Conservation (phyloP, 176 grass and related monocot species). For the Paspalum notatum region DNA sequence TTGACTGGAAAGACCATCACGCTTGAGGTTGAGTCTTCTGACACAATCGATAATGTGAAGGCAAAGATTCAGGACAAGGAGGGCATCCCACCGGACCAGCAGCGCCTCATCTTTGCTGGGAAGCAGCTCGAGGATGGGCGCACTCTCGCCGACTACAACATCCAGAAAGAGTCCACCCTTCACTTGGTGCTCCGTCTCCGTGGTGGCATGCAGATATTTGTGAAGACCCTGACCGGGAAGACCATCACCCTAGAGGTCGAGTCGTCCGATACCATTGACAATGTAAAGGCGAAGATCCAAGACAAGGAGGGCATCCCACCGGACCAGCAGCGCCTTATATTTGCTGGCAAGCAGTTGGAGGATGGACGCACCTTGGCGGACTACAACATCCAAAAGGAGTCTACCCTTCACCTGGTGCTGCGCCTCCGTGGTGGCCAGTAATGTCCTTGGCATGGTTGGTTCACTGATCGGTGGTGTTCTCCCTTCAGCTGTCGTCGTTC, state of each 20-base stretch:
- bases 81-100: constrained; percentile 73
- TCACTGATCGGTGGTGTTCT: too few relatives aligned
- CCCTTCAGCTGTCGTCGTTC: too few relatives aligned
- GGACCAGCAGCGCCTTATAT: constrained; percentile 72
- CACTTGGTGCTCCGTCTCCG: constrained; percentile 28
- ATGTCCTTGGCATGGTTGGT: too few relatives aligned
- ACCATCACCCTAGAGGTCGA: constrained; percentile 90
- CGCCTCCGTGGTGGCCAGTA: neutral
- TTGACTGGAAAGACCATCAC: constrained; percentile 61
- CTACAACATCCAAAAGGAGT: constrained; percentile 73
- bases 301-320: constrained; percentile 71
- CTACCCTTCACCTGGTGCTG: neutral
- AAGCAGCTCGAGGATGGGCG: constrained; percentile 70
- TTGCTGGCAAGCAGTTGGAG: constrained; percentile 70
- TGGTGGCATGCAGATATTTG: constrained; percentile 62
- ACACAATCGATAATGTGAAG: constrained; percentile 51
- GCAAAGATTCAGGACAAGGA: constrained; percentile 69
- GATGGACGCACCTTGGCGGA: constrained; percentile 64
- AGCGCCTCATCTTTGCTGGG: constrained; percentile 56
- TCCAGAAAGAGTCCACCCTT: constrained; percentile 67
- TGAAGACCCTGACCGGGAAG: constrained; percentile 81
- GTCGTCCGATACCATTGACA: constrained; percentile 69
- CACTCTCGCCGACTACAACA: constrained; percentile 69
- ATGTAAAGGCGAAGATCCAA: constrained; percentile 65
- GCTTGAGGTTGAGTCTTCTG: constrained; percentile 46